These are phyloP conservation scores for Pelagomonas calceolata DNA, from an alignment of 108 stramenopile genomes.

Conservation along the genomic window DNA sequence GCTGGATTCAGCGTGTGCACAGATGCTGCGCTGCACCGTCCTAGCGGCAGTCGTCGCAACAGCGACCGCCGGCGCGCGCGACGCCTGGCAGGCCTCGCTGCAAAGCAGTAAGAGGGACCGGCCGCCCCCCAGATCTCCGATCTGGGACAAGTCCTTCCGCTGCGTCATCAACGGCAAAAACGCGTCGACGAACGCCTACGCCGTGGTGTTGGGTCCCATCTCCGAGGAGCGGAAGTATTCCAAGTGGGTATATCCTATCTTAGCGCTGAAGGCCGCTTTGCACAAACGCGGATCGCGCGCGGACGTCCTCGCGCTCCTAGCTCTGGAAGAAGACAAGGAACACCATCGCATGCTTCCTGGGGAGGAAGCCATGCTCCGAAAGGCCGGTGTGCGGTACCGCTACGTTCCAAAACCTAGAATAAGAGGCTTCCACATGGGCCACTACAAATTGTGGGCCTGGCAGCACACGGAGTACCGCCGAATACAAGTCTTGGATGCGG, in stretches of 20 bases:
- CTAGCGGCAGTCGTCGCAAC: too few relatives aligned
- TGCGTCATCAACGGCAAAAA: not conserved
- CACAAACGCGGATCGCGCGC: not conserved
- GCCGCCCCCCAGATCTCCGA: too few relatives aligned
- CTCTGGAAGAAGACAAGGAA: not conserved
- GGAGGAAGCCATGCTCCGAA: not conserved
- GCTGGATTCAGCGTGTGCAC: too few relatives aligned
- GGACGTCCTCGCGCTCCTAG: not conserved
- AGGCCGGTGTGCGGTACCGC: not conserved
- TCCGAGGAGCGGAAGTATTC: not conserved
- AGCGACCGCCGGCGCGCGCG: too few relatives aligned
- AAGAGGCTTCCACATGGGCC: not conserved
- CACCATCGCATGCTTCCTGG: not conserved
- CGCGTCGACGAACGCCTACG: not conserved
- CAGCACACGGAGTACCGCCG: conserved; percentile 45
- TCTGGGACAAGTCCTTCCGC: not conserved
- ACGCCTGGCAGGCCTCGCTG: too few relatives aligned
- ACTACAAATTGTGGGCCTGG: conserved; percentile 3
- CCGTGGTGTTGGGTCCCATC: not conserved
- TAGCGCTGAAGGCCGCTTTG: not conserved
- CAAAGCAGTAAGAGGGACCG: too few relatives aligned
- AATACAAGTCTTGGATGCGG: conserved; percentile 54
- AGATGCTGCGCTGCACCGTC: too few relatives aligned
- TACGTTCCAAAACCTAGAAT: not conserved
- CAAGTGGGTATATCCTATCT: not conserved